Evolutionary conservation across 164 flowering plant genomes (phyloP), one percentile per base, ranked within the genome.

Genomic region (Piper betle): DNA sequence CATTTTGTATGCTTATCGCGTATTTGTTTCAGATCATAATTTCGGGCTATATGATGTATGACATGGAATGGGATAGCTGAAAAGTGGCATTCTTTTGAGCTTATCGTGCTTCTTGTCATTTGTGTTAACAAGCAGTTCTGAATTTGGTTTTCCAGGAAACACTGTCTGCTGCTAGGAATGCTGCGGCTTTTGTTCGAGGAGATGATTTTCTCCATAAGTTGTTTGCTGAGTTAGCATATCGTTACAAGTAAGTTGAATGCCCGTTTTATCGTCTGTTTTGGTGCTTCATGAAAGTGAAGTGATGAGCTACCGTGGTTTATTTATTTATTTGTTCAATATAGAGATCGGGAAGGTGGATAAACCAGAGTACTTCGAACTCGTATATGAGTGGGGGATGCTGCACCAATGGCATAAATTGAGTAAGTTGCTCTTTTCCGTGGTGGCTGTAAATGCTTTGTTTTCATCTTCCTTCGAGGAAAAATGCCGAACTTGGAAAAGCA

Each of bases 371-470:
- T 94, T 53, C 80, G 96, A 39, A 88, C 95, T 60, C 93, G 96
- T 56, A 88, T 94, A 61, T 75, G 99, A 77, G 88, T 85, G 65
- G 97, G 96, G 46, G 97, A 94, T 82, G 96, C 97, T 62, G 96
- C 99, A 59, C 81, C 87, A 8, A 91, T 94, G 99, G 99, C 96
- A 37, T 87, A 88, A 69, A 88, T 94, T 57, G 99, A 94, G 97
- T 91, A 81, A 73, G 88, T 25, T 25, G 33, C 33, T 13, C 18
- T 13, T 25, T n/a, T 37, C 55, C 15, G 33, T 9, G 15, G 37
- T 33, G 11, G 38, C 19, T 50, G 10, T 40, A 17, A 15, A 38
- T 37, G 19, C 37, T 52, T 2, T 37, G 16, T 20, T 37, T 18
- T 17, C 19, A 3, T 19, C 19, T 33, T 33, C 17, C 40, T 50